Evolutionary conservation across 2,329 filamentous ascomycete species (phyloP).

Genomic region (Neodidymelliopsis sp.): DNA sequence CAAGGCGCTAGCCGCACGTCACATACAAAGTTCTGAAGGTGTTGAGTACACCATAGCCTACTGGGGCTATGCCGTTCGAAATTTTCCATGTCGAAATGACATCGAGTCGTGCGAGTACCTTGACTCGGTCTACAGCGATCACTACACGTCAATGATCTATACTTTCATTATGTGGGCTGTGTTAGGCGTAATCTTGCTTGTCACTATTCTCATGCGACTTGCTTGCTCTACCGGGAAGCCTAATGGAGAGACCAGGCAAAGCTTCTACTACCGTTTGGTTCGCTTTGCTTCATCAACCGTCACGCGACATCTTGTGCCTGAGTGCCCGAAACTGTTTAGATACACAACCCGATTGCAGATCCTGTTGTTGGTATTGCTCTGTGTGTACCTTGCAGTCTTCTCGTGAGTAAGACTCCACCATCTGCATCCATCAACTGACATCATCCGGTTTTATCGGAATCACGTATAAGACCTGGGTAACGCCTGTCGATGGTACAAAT

Average conservation of each 20-base stretch:
- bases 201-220: constrained; percentile 46
- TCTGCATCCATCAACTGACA: constrained; percentile 2
- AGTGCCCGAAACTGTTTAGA: constrained; percentile 66
- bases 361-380: constrained; percentile 62
- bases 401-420: constrained; percentile 51
- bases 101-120: constrained; percentile 64
- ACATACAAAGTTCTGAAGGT: constrained; percentile 53
- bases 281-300: constrained; percentile 48
- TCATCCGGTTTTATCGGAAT: constrained; percentile 65
- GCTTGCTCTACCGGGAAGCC: constrained; percentile 20
- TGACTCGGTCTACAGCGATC: constrained; percentile 60
- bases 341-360: constrained; percentile 73
- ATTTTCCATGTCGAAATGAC: constrained; percentile 64
- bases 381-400: constrained; percentile 69
- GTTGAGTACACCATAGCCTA: constrained; percentile 51
- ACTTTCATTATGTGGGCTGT: constrained; percentile 63
- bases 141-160: constrained; percentile 62
- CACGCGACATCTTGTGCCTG: constrained; percentile 65
- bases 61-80: constrained; percentile 62
- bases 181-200: constrained; percentile 53
- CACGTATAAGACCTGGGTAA: constrained; percentile 71
- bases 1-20: neutral
- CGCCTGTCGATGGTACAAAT: constrained; percentile 66
- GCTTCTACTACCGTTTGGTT: constrained; percentile 26
- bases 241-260: constrained; percentile 23